These are phyloP conservation scores for Ceratonia siliqua DNA, from an alignment of 306 rosid species.

Conservation along the genomic window DNA sequence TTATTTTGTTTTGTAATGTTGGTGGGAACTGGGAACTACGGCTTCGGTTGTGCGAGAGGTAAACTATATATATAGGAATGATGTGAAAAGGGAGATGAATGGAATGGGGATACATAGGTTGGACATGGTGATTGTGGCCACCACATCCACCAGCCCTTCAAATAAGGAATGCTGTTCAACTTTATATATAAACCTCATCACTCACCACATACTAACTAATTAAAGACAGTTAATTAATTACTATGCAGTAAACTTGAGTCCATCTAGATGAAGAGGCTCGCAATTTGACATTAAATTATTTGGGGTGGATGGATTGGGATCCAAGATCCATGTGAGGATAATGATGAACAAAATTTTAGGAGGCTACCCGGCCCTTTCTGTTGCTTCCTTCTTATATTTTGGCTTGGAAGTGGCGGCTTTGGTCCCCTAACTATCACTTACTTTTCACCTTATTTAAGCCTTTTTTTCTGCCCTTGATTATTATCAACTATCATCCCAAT, in stretches of 20 bases:
- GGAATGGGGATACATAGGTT: too few relatives aligned
- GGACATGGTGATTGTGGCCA: too few relatives aligned
- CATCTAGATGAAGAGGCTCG: not conserved
- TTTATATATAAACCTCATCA: slow-evolving; percentile 37
- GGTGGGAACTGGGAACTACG: too few relatives aligned
- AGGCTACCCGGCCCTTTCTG: too few relatives aligned
- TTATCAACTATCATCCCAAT: too few relatives aligned
- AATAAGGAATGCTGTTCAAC: slow-evolving; percentile 53
- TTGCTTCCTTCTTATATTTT: too few relatives aligned
- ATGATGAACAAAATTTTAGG: slow-evolving; percentile 59
- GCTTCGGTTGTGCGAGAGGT: too few relatives aligned
- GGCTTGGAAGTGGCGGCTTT: too few relatives aligned
- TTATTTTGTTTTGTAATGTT: slow-evolving; percentile 15
- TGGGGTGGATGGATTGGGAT: slow-evolving; percentile 23
- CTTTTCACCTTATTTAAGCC: slow-evolving; percentile 42
- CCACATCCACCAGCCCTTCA: slow-evolving; percentile 69
- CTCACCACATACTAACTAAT: slow-evolving; percentile 29
- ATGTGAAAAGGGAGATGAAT: too few relatives aligned
- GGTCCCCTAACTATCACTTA: slow-evolving; percentile 39
- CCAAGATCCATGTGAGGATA: slow-evolving; percentile 63
- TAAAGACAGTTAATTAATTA: too few relatives aligned
- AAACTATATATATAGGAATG: too few relatives aligned
- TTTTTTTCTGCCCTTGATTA: slow-evolving; percentile 34
- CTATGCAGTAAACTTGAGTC: too few relatives aligned
- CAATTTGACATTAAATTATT: slow-evolving; percentile 30